phyloP scores from a whole-genome alignment of 257 asterid genomes.

The Catharanthus roseus region DNA sequence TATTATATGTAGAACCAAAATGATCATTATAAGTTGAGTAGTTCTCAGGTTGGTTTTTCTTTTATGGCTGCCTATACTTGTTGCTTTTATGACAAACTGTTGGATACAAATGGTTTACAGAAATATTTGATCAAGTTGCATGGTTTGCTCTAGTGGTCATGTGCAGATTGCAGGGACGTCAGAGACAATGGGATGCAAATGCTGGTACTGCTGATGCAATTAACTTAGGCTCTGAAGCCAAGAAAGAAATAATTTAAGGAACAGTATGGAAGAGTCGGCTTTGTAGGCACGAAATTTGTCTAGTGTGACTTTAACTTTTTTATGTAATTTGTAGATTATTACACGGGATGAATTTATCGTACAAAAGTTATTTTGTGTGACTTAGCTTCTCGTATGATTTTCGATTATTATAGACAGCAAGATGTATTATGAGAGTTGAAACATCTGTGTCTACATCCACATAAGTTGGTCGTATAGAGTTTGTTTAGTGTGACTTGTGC shows the following conservation, averaged over 20 bases:
- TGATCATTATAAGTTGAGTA: conserved; percentile 11
- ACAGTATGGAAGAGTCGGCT: too few species aligned
- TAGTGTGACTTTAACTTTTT: too few species aligned
- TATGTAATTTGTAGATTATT: too few species aligned
- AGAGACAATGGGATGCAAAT: conserved; percentile 22
- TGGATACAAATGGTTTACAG: conserved; percentile 5
- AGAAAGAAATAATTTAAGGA: conserved; percentile 13
- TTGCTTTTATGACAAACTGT: not conserved
- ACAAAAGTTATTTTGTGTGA: too few species aligned
- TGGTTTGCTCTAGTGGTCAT: conserved; percentile 26
- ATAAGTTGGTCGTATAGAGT: too few species aligned
- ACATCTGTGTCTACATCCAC: too few species aligned
- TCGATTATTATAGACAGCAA: too few species aligned
- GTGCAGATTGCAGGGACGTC: conserved; percentile 37
- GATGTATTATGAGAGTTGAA: too few species aligned
- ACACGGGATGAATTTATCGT: too few species aligned
- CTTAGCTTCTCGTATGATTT: too few species aligned
- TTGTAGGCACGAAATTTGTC: too few species aligned
- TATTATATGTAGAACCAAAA: conserved; percentile 3
- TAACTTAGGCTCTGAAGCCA: conserved; percentile 20
- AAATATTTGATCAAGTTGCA: conserved; percentile 20
- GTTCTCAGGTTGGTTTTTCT: conserved; percentile 5
- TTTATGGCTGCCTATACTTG: not conserved
- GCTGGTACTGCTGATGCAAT: conserved; percentile 19
- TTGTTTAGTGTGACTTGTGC: too few species aligned